Evolutionary conservation across 2,329 filamentous ascomycete species (phyloP), one percentile per base, ranked within the genome.

Genomic region (Pestalotiopsis sp.): DNA sequence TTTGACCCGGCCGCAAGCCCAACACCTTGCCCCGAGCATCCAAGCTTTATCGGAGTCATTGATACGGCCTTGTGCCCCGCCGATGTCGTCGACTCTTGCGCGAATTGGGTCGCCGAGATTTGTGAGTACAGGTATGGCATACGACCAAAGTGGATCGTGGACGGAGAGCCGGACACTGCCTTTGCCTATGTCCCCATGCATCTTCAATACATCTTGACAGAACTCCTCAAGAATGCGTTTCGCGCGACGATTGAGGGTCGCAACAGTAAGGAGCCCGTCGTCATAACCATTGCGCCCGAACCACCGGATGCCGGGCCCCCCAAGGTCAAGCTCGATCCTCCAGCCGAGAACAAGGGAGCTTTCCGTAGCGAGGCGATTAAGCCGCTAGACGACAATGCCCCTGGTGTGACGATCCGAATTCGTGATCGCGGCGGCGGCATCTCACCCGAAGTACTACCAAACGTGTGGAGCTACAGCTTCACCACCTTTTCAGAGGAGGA

Each of bases 381-480:
- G 45, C 87, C 88, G 0, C 83, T 90, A 5, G 87, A 90, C 70
- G 88, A 90, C 75, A 87, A 89, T 68, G 88, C 91, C 0, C 93
- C 95, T 0, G 95, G 94, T 49, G 94, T 99, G 13, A 98, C 96
- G 0, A 97, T 99, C 74, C 90, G 96, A 27, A 98, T 99, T 73
- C 91, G 96, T 9, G 96, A 99, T 78, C 91, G 94, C n/a, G 96
- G 96, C 64, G 95, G 95, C 57, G 96, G 96, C 45, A 98, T 99
- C 68, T 88, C 90, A 0, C 93, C 95, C 0, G 93, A 95, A 17
- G 91, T 96, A 36, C 83, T 96, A 41, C 90, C 91, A 4, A 91
- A 95, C 73, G 95, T 99, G 69, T 99, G 96, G 95, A 95, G 94
- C 6, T 99, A 98, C 79, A 96, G 93, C 71, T 99, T 98, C 79